Evolutionary conservation across 2,329 filamentous ascomycete species (phyloP).

Genomic region (Didymella glomerata): DNA sequence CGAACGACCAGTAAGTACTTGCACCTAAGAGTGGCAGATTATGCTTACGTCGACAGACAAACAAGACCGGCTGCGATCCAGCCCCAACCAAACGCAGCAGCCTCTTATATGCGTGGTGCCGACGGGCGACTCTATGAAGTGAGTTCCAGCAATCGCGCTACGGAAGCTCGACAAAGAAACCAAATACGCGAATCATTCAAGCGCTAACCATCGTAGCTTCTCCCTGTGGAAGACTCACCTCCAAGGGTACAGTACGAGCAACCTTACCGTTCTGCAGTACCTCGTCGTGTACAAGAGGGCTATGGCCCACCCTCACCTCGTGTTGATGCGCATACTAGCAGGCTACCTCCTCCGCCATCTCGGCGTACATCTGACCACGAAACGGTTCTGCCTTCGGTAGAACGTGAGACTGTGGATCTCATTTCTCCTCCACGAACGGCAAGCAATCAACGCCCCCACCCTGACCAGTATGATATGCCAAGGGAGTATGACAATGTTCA

Average conservation of each 20-base stretch:
- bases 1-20: constrained; percentile 32
- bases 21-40: background rate
- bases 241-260: constrained; percentile 30
- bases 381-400: constrained; percentile 46
- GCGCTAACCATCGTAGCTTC: constrained; percentile 42
- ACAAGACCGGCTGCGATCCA: constrained; percentile 22
- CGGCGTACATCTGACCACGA: constrained; percentile 44
- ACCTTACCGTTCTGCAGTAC: constrained; percentile 16
- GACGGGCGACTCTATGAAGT: constrained; percentile 47
- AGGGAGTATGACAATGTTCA: constrained; percentile 22
- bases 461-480: constrained; percentile 17
- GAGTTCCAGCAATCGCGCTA: constrained; percentile 35
- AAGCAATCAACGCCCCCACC: constrained; percentile 14
- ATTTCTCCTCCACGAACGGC: constrained; percentile 27
- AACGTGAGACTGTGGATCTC: constrained; percentile 38
- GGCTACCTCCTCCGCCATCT: constrained; percentile 22
- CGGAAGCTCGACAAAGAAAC: constrained; percentile 25
- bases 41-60: constrained; percentile 32
- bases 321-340: constrained; percentile 28
- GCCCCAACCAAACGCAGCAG: constrained; percentile 22
- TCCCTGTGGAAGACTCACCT: constrained; percentile 36
- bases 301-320: constrained; percentile 25
- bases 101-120: constrained; percentile 35
- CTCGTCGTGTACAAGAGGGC: constrained; percentile 25
- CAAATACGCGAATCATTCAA: background rate